A percentile compares a stretch with the other conserved stretches of the same genome.
Evolutionary conservation across 78 protist species (phyloP).

Genomic region (Polysphondylium violaceum): DNA sequence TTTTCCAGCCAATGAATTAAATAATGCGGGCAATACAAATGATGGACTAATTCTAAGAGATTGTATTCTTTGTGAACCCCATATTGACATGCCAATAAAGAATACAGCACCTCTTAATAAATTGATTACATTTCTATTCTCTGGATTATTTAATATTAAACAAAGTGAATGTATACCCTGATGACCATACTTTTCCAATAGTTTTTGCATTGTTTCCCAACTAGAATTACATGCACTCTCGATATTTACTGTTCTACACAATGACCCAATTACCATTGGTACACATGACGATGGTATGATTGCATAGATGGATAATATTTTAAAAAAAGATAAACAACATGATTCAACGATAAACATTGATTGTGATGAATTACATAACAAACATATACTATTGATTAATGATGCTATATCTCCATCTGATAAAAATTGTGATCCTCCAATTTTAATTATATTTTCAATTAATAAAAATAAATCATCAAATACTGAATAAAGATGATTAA

Average conservation of each 20-base stretch:
- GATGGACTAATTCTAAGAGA: conserved; percentile 36
- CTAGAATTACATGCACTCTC: conserved; percentile 46
- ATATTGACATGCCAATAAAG: conserved; percentile 80
- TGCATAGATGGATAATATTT: conserved; percentile 12
- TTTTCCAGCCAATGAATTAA: conserved; percentile 50
- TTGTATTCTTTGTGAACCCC: conserved; percentile 80
- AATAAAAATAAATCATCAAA: conserved; percentile 31
- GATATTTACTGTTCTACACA: conserved; percentile 57
- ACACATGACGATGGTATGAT: conserved; percentile 67
- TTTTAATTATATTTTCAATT: conserved; percentile 28
- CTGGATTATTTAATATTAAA: conserved; percentile 47
- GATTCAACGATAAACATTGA: not conserved
- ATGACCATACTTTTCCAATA: conserved; percentile 56
- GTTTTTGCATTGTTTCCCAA: conserved; percentile 64
- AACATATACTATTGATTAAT: conserved; percentile 40
- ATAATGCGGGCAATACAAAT: conserved; percentile 52
- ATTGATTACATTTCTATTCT: conserved; percentile 48
- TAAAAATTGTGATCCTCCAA: not conserved
- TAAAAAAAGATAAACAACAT: conserved; percentile 60
- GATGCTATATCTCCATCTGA: conserved; percentile 70
- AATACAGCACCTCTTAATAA: conserved; percentile 78
- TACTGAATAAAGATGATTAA: not conserved
- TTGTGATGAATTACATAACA: conserved; percentile 22
- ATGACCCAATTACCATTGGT: conserved; percentile 36
- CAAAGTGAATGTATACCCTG: conserved; percentile 71